Percentiles rank a stretch among this genome's conserved stretches.
Evolutionary conservation across 2,329 filamentous ascomycete species (phyloP).

Genomic region (Rhexocercosporidium sp.): DNA sequence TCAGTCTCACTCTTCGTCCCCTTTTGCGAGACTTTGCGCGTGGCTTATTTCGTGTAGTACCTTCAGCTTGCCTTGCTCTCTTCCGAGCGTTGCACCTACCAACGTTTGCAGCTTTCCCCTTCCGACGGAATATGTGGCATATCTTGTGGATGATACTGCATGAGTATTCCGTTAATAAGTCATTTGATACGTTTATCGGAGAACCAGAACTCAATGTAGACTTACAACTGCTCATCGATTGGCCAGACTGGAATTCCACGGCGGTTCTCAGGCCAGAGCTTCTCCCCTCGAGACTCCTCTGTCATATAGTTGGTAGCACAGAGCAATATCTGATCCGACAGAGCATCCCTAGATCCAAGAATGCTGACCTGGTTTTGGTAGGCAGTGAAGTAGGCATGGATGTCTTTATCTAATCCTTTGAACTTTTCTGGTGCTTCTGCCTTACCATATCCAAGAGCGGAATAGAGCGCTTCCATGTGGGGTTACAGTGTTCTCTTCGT

Average conservation of each 20-base stretch:
- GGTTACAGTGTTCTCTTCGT: neutral
- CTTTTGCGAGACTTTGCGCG: neutral
- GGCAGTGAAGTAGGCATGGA: neutral
- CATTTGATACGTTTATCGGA: neutral
- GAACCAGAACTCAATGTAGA: neutral
- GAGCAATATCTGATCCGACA: neutral
- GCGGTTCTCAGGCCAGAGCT: neutral
- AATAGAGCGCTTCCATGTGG: neutral
- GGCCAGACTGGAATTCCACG: neutral
- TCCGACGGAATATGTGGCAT: neutral
- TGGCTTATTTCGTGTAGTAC: neutral
- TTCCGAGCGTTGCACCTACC: neutral
- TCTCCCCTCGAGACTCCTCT: constrained; percentile 2
- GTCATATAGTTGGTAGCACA: neutral
- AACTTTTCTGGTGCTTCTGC: neutral
- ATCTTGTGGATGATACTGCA: neutral
- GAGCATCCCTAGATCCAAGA: neutral
- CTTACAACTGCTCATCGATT: neutral
- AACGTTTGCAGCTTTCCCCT: neutral
- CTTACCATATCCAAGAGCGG: neutral
- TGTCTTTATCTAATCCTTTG: neutral
- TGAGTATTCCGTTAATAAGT: neutral
- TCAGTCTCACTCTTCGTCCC: neutral
- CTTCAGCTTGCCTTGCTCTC: neutral
- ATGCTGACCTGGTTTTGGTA: neutral